Evolutionary conservation across 805 yeast species (phyloP).

Genomic region (Pichia californica): DNA sequence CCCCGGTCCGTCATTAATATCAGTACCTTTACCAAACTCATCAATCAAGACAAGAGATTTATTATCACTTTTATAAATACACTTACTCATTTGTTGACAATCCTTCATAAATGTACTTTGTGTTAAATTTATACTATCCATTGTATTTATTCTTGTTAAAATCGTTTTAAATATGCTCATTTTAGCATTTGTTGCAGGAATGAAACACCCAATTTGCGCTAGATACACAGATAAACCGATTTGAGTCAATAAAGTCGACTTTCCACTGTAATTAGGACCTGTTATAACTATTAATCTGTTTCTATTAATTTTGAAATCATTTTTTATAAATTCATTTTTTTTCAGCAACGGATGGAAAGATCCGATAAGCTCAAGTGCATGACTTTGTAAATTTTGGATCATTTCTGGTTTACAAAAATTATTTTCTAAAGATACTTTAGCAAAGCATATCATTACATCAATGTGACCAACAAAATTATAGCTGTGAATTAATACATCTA

Average conservation of each 20-base stretch:
- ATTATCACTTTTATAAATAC: slow-evolving; percentile 35
- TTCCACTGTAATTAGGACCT: slow-evolving; percentile 49
- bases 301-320: slow-evolving; percentile 21
- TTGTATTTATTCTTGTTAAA: slow-evolving; percentile 35
- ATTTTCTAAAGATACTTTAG: slow-evolving; percentile 23
- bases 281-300: slow-evolving; percentile 34
- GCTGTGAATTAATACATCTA: slow-evolving; percentile 13
- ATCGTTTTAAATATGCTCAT: slow-evolving; percentile 41
- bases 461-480: slow-evolving; percentile 28
- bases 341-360: slow-evolving; percentile 40
- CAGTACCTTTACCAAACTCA: slow-evolving; percentile 52
- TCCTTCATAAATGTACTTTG: slow-evolving; percentile 50
- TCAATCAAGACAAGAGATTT: slow-evolving; percentile 42
- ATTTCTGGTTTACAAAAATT: slow-evolving; percentile 31
- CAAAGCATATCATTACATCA: slow-evolving; percentile 33
- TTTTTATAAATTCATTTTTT: slow-evolving; percentile 31
- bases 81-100: slow-evolving; percentile 27
- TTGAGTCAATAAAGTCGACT: slow-evolving; percentile 44
- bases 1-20: slow-evolving; percentile 40
- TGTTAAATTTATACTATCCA: slow-evolving; percentile 34
- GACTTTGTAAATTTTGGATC: not conserved
- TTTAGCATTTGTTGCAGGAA: slow-evolving; percentile 42
- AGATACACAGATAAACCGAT: slow-evolving; percentile 42
- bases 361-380: slow-evolving; percentile 25
- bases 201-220: slow-evolving; percentile 49